Base-by-base conservation (phyloP, 768 basidiomycete species). In the Rhodotorula babjevae region DNA sequence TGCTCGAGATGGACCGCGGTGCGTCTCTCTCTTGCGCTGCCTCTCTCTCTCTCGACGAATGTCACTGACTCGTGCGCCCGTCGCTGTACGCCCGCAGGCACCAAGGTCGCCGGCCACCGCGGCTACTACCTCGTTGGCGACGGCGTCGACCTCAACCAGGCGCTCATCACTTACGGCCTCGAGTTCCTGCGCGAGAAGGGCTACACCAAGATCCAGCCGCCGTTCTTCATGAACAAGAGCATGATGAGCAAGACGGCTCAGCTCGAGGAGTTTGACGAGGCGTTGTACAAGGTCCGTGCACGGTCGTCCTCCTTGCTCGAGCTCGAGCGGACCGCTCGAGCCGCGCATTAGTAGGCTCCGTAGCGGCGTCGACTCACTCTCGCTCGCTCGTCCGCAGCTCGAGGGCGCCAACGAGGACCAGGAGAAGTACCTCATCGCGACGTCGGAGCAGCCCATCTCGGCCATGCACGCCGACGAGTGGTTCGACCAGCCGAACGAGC, bases 351-450 rank as follows among this genome's bases (percentile, higher is more conserved):
- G 36, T n/a, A n/a, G n/a, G n/a, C n/a, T n/a, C n/a, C n/a, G n/a
- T n/a, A n/a, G n/a, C n/a, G n/a, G n/a, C n/a, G n/a, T n/a, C n/a
- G n/a, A 36, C 36, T 36, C 36, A 36, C 36, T 7, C 42, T 11
- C 25, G 3, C 3, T 33, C 25, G 31, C 16, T 7, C 10, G 9
- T 3, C 44, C 11, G 40, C 69, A 90, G 91, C 90, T 94, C 66
- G 90, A 92, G 76, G 93, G 86, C 16, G 86, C 86, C 50, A 72
- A 69, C 60, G 73, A 77, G 66, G 76, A 73, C 42, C 93, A 96
- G 78, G 95, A 98, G 81, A 98, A 97, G 81, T 99, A 99, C 83
- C 87, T 99, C 62, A 99, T 99, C 80, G 96, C 96, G 10, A 99
- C 96, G 62, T 95, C 93, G 60, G 96, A 99, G 82, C 96, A 99